Percentiles rank a stretch among this genome's conserved stretches.
Evolutionary conservation across 805 yeast species (phyloP).

Genomic region (Pichia californica): DNA sequence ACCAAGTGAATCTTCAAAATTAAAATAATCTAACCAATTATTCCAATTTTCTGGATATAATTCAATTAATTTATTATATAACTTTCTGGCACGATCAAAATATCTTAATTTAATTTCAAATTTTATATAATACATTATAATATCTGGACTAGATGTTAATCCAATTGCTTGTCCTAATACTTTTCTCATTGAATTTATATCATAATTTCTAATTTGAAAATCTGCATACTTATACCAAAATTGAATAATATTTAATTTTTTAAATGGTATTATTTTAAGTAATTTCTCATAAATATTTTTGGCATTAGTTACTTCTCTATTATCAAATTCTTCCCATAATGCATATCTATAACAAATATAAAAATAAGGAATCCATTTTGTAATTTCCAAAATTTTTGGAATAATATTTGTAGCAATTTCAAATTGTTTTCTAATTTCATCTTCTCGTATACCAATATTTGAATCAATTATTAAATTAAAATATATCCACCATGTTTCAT

Average conservation of each 20-base stretch:
- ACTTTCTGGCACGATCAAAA: conserved; percentile 69
- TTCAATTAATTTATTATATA: conserved; percentile 65
- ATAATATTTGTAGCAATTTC: conserved; percentile 36
- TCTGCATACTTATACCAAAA: conserved; percentile 68
- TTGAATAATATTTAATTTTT: conserved; percentile 58
- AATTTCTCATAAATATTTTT: conserved; percentile 46
- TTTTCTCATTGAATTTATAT: conserved; percentile 52
- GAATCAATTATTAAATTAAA: conserved; percentile 43
- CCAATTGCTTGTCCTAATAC: conserved; percentile 72
- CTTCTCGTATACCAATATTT: conserved; percentile 18
- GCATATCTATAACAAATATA: conserved; percentile 66
- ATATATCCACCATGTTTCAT: conserved; percentile 81
- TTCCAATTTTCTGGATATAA: conserved; percentile 33
- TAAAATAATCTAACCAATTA: conserved; percentile 61
- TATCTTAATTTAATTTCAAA: conserved; percentile 67
- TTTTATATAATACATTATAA: conserved; percentile 58
- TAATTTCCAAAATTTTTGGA: conserved; percentile 31
- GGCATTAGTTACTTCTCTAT: conserved; percentile 38
- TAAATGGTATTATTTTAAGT: conserved; percentile 48
- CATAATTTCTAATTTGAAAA: conserved; percentile 62
- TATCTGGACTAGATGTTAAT: conserved; percentile 48
- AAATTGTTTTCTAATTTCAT: conserved; percentile 31
- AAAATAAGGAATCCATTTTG: conserved; percentile 62
- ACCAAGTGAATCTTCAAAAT: conserved; percentile 58
- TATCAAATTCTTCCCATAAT: conserved; percentile 48